Conservation (phyloP, 2,329 filamentous ascomycete genomes). For the Pleomassaria siparia region DNA sequence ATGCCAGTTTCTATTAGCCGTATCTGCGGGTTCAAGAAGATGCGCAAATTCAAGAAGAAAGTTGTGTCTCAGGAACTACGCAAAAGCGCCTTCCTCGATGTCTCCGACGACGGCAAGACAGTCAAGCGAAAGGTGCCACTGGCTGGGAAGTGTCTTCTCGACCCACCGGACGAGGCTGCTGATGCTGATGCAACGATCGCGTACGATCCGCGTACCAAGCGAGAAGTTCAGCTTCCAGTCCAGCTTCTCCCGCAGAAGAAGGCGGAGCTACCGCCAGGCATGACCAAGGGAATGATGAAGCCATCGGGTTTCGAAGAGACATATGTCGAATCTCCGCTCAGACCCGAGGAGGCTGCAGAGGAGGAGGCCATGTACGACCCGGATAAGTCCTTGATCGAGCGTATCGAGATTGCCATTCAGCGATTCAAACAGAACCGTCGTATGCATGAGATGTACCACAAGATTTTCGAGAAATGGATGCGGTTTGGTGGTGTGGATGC, state of each 20-base stretch:
- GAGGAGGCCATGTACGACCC: conserved; percentile 70
- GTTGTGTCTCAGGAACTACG: conserved; percentile 46
- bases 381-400: conserved; percentile 56
- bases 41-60: conserved; percentile 46
- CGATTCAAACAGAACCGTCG: conserved; percentile 78
- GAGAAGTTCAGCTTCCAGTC: conserved; percentile 21
- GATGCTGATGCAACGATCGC: conserved; percentile 28
- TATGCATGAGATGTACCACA: conserved; percentile 62
- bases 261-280: conserved; percentile 32
- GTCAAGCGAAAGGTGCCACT: conserved; percentile 48
- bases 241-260: conserved; percentile 30
- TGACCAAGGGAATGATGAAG: conserved; percentile 46
- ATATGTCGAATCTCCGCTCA: conserved; percentile 78
- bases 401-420: conserved; percentile 83
- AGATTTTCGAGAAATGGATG: conserved; percentile 78
- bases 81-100: conserved; percentile 45
- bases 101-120: conserved; percentile 44
- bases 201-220: conserved; percentile 33
- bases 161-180: conserved; percentile 26
- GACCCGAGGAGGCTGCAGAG: conserved; percentile 65
- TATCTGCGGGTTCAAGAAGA: conserved; percentile 49
- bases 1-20: conserved; percentile 46
- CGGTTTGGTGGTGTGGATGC: conserved; percentile 78
- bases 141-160: conserved; percentile 29
- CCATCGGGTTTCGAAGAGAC: conserved; percentile 63